Evolutionary conservation across 2,329 filamentous ascomycete species (phyloP), one percentile per base, ranked within the genome.

Genomic region (Phialocephala subalpina): DNA sequence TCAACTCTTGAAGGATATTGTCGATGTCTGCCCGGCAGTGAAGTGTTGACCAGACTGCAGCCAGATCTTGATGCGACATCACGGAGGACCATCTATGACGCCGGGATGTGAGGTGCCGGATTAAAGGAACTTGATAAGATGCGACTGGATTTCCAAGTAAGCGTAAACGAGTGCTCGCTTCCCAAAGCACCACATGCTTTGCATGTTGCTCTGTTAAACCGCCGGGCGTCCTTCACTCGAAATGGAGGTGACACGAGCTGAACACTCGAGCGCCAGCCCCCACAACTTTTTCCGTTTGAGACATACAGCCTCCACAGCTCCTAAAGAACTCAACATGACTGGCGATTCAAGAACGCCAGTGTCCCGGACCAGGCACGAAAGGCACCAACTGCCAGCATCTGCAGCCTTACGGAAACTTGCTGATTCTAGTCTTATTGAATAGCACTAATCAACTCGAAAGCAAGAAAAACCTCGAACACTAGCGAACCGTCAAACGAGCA

Each of bases 51-150:
- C 64, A 67, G 22, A 67, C 40, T 18, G 57, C 60, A 33, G 64
- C 64, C 49, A 67, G n/a, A 20, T 67, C 60, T 38, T 61, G 57
- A 58, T 67, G 64, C 60, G 64, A 61, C 64, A 67, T 20, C 45
- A 55, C 56, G 55, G 56, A 47, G 36, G 36, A 22, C 27, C 38
- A 62, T 47, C n/a, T 9, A 35, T 56, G 42, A 57, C 47, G 52
- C 52, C 53, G 36, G 60, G 60, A 40, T 42, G n/a, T 62, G 52
- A 38, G 9, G 35, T 49, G 22, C 52, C 53, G 25, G 27, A 47
- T 57, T 18, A 47, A 47, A n/a, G 27, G 18, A 62, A 62, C 9
- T 56, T 42, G 20, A 62, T 62, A 56, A 62, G 59, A 56, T 62
- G 33, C 47, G 27, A 40, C 38, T 18, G 20, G 25, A 42, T 22